Evolutionary conservation across 768 basidiomycete species (phyloP), one percentile per base, ranked within the genome.

Genomic region (Xerocomellus amylosporus): DNA sequence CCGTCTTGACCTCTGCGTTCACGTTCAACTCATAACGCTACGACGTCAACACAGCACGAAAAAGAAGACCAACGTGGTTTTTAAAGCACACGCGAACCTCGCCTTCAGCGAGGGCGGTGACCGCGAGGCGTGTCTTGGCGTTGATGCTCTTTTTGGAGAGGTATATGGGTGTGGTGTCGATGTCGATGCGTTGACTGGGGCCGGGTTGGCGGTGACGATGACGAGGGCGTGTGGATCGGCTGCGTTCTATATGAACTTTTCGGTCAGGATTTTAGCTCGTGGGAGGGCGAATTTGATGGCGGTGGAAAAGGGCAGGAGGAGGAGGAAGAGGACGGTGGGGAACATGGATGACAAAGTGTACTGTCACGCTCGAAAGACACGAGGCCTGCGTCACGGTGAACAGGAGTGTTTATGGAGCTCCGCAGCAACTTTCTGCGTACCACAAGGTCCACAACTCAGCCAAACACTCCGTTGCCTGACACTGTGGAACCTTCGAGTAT

Each of bases 71-170:
- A 2, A 94, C 96, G 46, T 81, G 75, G 67, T 98, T 98, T 73
- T 78, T 87, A 71, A 99, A 85, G 76, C 96, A 99, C 5, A 98
- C 94, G 0, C 97, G 96, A 10, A 99, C 84, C 67, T 99, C 93
- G 7, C 91, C 95, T 43, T 95, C 90, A 31, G 85, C 82, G 71
- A 97, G 97, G 10, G 93, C 86, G 4, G 96, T 99, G 59, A 99
- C 81, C 10, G 97, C 96, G 55, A 99, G 77, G 64, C 97, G 79
- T 15, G 94, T 91, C 78, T 99, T 97, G 7, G 82, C 92, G 52
- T 86, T 89, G 65, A 99, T 88, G 36, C 83, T 84, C 69, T 77
- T 84, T 75, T 98, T 99, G 66, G 83, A 87, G 24, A 24, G 24
- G 24, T 24, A 24, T 24, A 24, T 4, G 24, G 24, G 4, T 24